Base-by-base conservation (phyloP, 2,329 filamentous ascomycete species). In the Trichoderma semiorbis region DNA sequence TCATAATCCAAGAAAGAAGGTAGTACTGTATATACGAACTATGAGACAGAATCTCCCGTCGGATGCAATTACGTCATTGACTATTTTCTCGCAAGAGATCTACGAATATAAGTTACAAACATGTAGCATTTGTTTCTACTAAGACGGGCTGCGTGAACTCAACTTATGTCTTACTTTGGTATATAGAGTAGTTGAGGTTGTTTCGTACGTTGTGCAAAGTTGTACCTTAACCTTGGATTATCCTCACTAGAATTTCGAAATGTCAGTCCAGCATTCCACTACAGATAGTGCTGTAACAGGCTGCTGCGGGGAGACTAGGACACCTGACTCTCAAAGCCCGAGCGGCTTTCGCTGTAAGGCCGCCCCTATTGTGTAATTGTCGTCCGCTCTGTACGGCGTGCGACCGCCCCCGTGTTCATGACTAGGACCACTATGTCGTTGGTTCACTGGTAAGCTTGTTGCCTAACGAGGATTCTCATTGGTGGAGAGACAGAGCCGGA, bases 401-500 rank as follows among this genome's bases (percentile, higher is more conserved):
- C n/a, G 47, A 24, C 10, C 21, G n/a, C 21, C 47, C 47, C 47
- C 10, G n/a, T 60, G 28, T 32, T 60, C 18, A 12, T 34, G 18
- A 34, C 57, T n/a, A 34, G n/a, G 8, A 21, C n/a, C 43, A 26
- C 30, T 61, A 61, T 61, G n/a, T 39, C 21, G 58, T 21, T 39
- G 58, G 8, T 63, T 39, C 18, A 11, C 11, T 12, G 3, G 53
- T 58, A 60, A 24, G 65, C 65, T 58, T 43, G n/a, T 47, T 68
- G 47, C 18, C 43, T 21, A n/a, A 5, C 64, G 32, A 32, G 34
- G 18, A 3, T 58, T 43, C 10, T 58, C 1, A 58, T 68, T 68
- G 65, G 65, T 68, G 65, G 65, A 68, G 53, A 43, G 24, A 68
- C 53, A 32, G 16, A 12, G 50, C 65, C 65, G 65, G 53, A 68